Evolutionary conservation across 495 filamentous ascomycete species (phyloP).

Genomic region (Penicillium crystallinum): DNA sequence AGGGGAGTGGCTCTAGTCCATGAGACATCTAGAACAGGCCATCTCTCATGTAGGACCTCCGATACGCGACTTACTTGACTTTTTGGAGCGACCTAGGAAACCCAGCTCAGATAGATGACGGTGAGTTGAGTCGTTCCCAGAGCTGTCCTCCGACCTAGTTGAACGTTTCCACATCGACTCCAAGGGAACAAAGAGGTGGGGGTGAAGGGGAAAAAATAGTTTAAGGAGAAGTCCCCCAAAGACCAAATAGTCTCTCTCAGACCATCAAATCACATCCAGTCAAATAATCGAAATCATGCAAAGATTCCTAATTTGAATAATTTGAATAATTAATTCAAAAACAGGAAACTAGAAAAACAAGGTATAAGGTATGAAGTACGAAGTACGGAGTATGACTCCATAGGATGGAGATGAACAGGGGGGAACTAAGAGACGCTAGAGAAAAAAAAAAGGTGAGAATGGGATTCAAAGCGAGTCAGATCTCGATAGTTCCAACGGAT

Average conservation of each 20-base stretch:
- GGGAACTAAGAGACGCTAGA: neutral
- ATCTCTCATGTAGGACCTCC: slow-evolving; percentile 12
- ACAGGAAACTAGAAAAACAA: neutral
- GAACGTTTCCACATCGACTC: slow-evolving; percentile 45
- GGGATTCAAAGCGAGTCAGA: neutral
- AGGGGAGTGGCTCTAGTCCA: neutral
- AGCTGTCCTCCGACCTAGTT: slow-evolving; percentile 41
- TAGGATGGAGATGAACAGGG: neutral
- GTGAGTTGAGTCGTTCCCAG: slow-evolving; percentile 34
- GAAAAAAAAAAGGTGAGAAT: neutral
- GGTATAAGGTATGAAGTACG: neutral
- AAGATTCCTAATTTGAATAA: no score
- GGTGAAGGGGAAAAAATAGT: neutral
- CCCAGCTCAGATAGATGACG: slow-evolving; percentile 31
- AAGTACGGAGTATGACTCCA: no score
- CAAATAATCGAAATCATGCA: neutral
- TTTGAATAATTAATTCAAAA: neutral
- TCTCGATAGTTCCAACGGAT: slow-evolving; percentile 3
- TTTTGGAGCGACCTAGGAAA: slow-evolving; percentile 38
- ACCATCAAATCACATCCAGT: no score
- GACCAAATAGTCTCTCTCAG: no score
- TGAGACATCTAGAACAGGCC: slow-evolving; percentile 13
- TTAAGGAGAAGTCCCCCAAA: no score
- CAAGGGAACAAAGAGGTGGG: slow-evolving; percentile 16
- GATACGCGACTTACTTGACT: slow-evolving; percentile 29